A percentile compares a stretch with the other conserved stretches of the same genome.
These are phyloP conservation scores for Aspergillus kassunensis DNA, from an alignment of 495 filamentous ascomycete genomes.

Conservation along the genomic window DNA sequence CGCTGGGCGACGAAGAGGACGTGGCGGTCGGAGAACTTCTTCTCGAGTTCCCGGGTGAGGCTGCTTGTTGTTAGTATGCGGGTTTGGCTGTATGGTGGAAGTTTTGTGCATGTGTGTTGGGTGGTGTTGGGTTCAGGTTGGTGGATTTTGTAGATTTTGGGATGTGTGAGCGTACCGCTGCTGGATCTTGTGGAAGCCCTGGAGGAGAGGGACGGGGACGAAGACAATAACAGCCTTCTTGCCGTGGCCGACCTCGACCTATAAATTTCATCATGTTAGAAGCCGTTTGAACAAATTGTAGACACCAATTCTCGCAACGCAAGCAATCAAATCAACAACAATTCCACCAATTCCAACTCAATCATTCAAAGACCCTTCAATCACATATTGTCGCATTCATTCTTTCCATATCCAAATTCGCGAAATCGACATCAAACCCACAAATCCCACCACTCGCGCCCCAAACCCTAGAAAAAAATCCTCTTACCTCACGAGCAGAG, in stretches of 20 bases:
- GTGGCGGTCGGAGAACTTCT: slow-evolving; percentile 99
- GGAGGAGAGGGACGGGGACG: slow-evolving; percentile 95
- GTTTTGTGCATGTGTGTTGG: not conserved
- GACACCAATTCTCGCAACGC: not conserved
- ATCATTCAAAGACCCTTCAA: too few species aligned
- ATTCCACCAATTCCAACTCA: not conserved
- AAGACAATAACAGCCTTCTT: slow-evolving; percentile 99
- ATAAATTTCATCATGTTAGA: slow-evolving; percentile 29
- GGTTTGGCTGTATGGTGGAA: slow-evolving; percentile 3
- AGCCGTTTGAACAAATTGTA: not conserved
- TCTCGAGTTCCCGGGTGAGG: slow-evolving; percentile 99
- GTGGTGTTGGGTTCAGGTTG: not conserved
- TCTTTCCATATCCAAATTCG: too few species aligned
- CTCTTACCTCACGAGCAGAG: slow-evolving; percentile 92
- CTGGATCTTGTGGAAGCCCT: slow-evolving; percentile 96
- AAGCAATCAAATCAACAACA: too few species aligned
- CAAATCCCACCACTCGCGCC: not conserved
- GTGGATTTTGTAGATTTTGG: not conserved
- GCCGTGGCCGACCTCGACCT: slow-evolving; percentile 99
- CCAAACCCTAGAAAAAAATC: slow-evolving; percentile 11
- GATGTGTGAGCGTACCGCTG: slow-evolving; percentile 71
- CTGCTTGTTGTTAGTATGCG: slow-evolving; percentile 42
- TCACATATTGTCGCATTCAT: too few species aligned
- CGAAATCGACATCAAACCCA: not conserved
- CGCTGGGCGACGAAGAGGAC: slow-evolving; percentile 97